Conservation (phyloP, 83 land plant genomes). For the Picea abies region DNA sequence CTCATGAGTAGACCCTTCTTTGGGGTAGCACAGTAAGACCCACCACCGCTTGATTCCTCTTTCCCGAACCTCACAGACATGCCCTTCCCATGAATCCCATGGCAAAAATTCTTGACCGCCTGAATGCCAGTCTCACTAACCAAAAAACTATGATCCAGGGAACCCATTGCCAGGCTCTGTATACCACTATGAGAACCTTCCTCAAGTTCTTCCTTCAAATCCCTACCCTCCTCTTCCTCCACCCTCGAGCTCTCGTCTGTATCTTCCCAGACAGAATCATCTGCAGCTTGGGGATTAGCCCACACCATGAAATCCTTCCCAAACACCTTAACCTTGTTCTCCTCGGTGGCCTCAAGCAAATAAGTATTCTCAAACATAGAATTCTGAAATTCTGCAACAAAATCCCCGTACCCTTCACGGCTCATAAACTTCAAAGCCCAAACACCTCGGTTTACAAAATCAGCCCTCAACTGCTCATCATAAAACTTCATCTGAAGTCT, state of each 20-base stretch:
- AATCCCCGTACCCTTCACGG: conserved; percentile 45
- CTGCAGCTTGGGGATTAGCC: conserved; percentile 91
- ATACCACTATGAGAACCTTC: conserved; percentile 83
- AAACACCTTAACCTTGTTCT: conserved; percentile 81
- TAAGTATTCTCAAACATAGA: conserved; percentile 87
- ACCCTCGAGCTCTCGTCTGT: conserved; percentile 58
- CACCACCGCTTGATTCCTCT: conserved; percentile 14
- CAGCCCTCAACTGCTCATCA: conserved; percentile 82
- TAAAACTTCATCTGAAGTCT: conserved; percentile 73
- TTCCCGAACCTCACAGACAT: conserved; percentile 52
- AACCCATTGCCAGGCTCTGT: conserved; percentile 90
- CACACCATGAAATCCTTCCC: conserved; percentile 98
- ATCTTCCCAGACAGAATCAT: conserved; percentile 97
- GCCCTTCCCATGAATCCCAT: conserved; percentile 93
- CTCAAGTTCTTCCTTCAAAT: conserved; percentile 23
- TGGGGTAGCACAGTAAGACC: conserved; percentile 46
- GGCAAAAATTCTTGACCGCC: conserved; percentile 71
- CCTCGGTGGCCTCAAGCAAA: conserved; percentile 64
- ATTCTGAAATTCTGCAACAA: conserved; percentile 59
- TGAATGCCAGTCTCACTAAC: conserved; percentile 87
- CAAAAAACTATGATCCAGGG: conserved; percentile 88
- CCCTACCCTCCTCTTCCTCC: conserved; percentile 11
- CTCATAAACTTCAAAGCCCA: conserved; percentile 91
- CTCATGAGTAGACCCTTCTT: conserved; percentile 92
- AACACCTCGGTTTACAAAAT: conserved; percentile 82